Evolutionary conservation across 148 eudicot genomes (phyloP).

Genomic region (Rhododendron ferrugineum): DNA sequence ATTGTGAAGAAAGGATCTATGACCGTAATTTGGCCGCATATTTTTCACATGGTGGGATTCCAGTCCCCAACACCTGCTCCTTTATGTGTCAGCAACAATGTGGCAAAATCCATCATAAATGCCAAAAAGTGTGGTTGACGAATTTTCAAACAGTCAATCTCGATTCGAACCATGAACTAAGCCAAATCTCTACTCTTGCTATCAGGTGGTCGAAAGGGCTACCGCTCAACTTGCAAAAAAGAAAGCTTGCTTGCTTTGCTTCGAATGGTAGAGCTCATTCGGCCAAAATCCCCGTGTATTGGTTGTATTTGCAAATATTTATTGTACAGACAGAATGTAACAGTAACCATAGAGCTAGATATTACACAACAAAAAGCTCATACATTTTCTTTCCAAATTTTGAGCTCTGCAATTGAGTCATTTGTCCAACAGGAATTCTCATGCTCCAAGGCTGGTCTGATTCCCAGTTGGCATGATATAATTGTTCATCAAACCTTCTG

Average conservation of each 20-base stretch:
- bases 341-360: neutral
- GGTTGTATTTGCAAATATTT: neutral
- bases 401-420: neutral
- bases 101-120: neutral
- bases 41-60: neutral
- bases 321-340: neutral
- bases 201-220: conserved; percentile 51
- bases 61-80: neutral
- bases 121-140: neutral
- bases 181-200: neutral
- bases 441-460: neutral
- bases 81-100: neutral
- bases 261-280: conserved; percentile 9
- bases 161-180: neutral
- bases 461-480: neutral
- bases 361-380: neutral
- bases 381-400: neutral
- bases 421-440: neutral
- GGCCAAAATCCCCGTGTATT: neutral
- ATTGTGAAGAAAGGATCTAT: neutral
- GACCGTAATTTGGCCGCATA: neutral
- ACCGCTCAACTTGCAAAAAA: conserved; percentile 37
- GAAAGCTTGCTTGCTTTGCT: conserved; percentile 48
- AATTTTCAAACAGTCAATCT: neutral
- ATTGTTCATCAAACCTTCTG: neutral